phyloP scores from a whole-genome alignment of 2,329 filamentous ascomycete species.

The Colletotrichum tropicale region DNA sequence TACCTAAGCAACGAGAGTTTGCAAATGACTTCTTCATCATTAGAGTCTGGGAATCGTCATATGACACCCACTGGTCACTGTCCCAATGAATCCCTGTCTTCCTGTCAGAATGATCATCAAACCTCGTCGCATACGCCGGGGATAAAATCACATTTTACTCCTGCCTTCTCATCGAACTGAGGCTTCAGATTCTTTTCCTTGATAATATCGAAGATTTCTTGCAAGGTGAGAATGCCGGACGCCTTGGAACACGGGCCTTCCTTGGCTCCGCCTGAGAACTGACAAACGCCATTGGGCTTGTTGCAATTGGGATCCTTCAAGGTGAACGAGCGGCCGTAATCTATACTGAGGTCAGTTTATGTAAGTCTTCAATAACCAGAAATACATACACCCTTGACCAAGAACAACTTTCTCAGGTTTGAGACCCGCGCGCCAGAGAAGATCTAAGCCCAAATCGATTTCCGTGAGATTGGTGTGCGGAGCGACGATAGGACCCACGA shows the following conservation, averaged over 20 bases:
- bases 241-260: slow-evolving; percentile 21
- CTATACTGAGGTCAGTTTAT: neutral
- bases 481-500: slow-evolving; percentile 32
- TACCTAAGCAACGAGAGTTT: slow-evolving; percentile 2
- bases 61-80: slow-evolving; percentile 29
- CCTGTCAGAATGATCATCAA: neutral
- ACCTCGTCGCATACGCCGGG: neutral
- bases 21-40: neutral
- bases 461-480: slow-evolving; percentile 54
- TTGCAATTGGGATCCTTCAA: slow-evolving; percentile 17
- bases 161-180: slow-evolving; percentile 25
- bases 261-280: slow-evolving; percentile 9
- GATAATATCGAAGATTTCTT: slow-evolving; percentile 28
- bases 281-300: slow-evolving; percentile 22
- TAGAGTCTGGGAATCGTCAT: slow-evolving; percentile 28
- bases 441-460: slow-evolving; percentile 45
- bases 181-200: neutral
- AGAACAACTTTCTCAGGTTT: slow-evolving; percentile 44
- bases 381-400: slow-evolving; percentile 39
- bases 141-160: neutral
- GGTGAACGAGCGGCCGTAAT: slow-evolving; percentile 37
- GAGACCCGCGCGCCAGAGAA: slow-evolving; percentile 53
- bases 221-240: slow-evolving; percentile 23
- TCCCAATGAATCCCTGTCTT: neutral
- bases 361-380: neutral